Base-by-base conservation (phyloP, 2,329 filamentous ascomycete genomes). In the Colletotrichum sp. region DNA sequence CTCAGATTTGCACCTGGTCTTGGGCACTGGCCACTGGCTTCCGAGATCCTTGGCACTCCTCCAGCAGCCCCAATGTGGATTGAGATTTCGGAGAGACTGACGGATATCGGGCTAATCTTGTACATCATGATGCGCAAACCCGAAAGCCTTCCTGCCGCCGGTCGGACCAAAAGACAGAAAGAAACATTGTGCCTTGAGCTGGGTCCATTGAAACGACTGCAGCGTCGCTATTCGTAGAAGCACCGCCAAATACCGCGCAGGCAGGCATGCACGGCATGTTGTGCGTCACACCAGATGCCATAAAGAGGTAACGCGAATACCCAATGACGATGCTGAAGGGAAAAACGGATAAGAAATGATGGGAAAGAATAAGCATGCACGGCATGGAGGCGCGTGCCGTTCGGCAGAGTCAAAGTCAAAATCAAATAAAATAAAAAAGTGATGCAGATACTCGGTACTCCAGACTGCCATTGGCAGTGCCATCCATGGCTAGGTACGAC, bases 1-100 rank as follows among this genome's bases (percentile, higher is more conserved):
- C 52, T 26, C 56, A 21, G 73, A 73, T 65, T 65, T 48, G 28
- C 64, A 72, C 64, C 34, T 73, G 56, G 26, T 72, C 34, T 62
- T 73, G 64, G 70, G 70, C 70, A 65, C 62, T 73, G 70, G 65
- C 64, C 60, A 55, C 38, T 52, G n/a, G 52, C 43, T 73, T 73
- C 73, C 73, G 73, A 71, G 26, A 34, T 56, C 15, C 65, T 73
- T 61, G 73, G 73, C 73, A 30, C n/a, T 61, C 32, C 43, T 38
- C 24, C 21, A 36, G 64, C 43, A 30, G 67, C 67, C 56, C 48
- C 34, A 62, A 26, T 28, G 18, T 61, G 28, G 28, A n/a, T 61
- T 52, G 34, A 68, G 56, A 58, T 64, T 48, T 55, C 16, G 38
- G 15, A 62, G 32, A 43, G 55, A 32, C 16, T 15, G 32, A 56